Evolutionary conservation across 1,284 basidiomycete genomes (phyloP).

Genomic region (Rhizoctonia solani): DNA sequence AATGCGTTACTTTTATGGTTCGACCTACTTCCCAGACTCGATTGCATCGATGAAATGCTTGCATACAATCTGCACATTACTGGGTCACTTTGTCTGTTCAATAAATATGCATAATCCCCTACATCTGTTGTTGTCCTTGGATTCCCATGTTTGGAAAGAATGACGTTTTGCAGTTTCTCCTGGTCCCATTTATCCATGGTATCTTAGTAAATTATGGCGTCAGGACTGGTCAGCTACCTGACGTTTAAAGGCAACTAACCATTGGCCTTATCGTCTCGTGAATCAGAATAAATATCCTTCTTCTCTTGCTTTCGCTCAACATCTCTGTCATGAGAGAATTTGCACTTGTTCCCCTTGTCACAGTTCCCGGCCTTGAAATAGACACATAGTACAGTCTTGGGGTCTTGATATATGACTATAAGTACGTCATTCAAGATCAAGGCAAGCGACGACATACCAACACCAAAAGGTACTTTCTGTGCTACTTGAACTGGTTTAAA

Average conservation of each 20-base stretch:
- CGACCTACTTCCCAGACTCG: slow-evolving; percentile 80
- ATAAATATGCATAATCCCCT: slow-evolving; percentile 42
- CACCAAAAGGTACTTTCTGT: slow-evolving; percentile 93
- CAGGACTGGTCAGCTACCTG: neutral
- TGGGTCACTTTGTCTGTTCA: slow-evolving; percentile 15
- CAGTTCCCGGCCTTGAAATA: slow-evolving; percentile 90
- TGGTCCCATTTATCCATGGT: slow-evolving; percentile 99
- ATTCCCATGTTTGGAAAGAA: slow-evolving; percentile 87
- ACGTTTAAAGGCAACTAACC: slow-evolving; percentile 54
- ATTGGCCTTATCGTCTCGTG: slow-evolving; percentile 74
- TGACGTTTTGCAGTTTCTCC: slow-evolving; percentile 85
- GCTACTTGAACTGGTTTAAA: slow-evolving; percentile 71
- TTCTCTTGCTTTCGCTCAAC: slow-evolving; percentile 93
- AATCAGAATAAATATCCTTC: slow-evolving; percentile 94
- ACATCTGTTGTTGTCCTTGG: slow-evolving; percentile 92
- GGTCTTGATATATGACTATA: slow-evolving; percentile 54
- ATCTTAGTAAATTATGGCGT: slow-evolving; percentile 54
- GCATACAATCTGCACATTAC: slow-evolving; percentile 82
- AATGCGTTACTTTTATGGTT: slow-evolving; percentile 37
- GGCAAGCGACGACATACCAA: slow-evolving; percentile 50
- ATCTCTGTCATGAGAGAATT: slow-evolving; percentile 74
- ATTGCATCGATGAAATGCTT: slow-evolving; percentile 97
- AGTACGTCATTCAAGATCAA: neutral
- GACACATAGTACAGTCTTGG: slow-evolving; percentile 86
- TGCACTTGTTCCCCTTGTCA: slow-evolving; percentile 67